Base-by-base conservation (phyloP, 1,139 yeast genomes). In the Ashbya aceris region DNA sequence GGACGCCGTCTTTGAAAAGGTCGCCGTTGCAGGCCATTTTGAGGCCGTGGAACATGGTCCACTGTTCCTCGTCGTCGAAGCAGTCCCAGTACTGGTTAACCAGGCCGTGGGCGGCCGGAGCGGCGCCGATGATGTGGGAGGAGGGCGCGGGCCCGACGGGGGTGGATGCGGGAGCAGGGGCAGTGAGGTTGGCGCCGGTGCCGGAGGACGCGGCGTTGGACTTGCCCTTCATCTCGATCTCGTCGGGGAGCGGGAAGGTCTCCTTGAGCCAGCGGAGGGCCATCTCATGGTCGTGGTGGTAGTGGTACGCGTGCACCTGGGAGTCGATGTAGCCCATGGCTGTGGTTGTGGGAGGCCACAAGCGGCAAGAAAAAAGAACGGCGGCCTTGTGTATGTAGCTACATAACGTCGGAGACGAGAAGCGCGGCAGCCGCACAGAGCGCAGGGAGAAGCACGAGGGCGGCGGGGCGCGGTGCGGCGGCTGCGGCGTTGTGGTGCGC, bases 31-130 rank as follows among this genome's bases (percentile, higher is more conserved):
- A 36, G 33, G 40, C 38, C 39, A 43, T 42, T 27, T 20, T 39
- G 11, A 38, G 27, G 38, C 39, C 39, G 17, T 38, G 44, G 33
- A 43, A 43, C 39, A 43, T 23, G 12, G 27, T 29, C 41, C 44
- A 43, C 26, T 41, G 41, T 13, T 43, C 46, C 23, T 43, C 46
- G 33, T 41, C 44, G 23, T 40, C 37, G 33, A 38, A 43, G 30
- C 44, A 41, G 38, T 43, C 46, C 46, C 46, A 43, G 31, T 38
- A 43, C 12, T 33, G 35, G 36, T 43, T 43, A 3, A 40, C 28
- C 5, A 31, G 32, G 14, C 39, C 40, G 30, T 23, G 40, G 20
- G 30, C n/a, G 27, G 23, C 17, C 13, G 17, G 10, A 8, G 23
- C 27, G 13, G 35, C 27, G 26, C 40, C 35, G 20, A 31, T 37